A percentile compares a stretch with the other conserved stretches of the same genome.
phyloP scores from a whole-genome alignment of 345 rosid species.

The Arabis alpina region DNA sequence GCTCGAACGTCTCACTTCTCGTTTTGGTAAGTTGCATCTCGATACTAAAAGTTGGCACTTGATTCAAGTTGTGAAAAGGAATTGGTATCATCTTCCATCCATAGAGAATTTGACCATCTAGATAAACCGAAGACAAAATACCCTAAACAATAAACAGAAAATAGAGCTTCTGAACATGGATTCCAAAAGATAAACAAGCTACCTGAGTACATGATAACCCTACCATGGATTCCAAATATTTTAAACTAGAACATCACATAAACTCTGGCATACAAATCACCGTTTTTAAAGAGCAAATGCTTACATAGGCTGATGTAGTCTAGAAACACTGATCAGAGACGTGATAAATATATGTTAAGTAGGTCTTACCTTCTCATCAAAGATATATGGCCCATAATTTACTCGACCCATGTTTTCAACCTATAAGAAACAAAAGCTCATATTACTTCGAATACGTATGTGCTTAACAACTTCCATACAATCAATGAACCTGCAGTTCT shows the following conservation, averaged over 20 bases:
- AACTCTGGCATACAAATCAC: neutral
- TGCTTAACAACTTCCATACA: neutral
- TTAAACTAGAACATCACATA: neutral
- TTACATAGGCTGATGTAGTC: neutral
- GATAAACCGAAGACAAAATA: slow-evolving; percentile 72
- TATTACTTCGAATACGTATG: neutral
- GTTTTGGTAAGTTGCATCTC: slow-evolving; percentile 42
- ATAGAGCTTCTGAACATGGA: slow-evolving; percentile 1
- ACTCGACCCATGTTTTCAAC: slow-evolving; percentile 97
- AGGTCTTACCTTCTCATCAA: slow-evolving; percentile 75
- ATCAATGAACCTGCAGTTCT: neutral
- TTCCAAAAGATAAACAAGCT: too few relatives aligned
- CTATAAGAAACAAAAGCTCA: slow-evolving; percentile 44
- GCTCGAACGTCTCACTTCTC: slow-evolving; percentile 34
- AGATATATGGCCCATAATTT: slow-evolving; percentile 76
- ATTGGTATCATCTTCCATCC: slow-evolving; percentile 83
- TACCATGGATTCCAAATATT: too few relatives aligned
- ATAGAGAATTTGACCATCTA: slow-evolving; percentile 59
- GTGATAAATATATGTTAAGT: neutral
- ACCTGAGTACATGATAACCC: too few relatives aligned
- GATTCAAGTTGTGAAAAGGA: slow-evolving; percentile 77
- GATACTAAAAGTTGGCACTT: slow-evolving; percentile 48
- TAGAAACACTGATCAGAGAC: neutral
- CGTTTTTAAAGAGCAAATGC: neutral
- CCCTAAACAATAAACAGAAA: slow-evolving; percentile 52